phyloP scores from a whole-genome alignment of 2,329 filamentous ascomycete genomes.

The Dendrostoma leiphaemia region DNA sequence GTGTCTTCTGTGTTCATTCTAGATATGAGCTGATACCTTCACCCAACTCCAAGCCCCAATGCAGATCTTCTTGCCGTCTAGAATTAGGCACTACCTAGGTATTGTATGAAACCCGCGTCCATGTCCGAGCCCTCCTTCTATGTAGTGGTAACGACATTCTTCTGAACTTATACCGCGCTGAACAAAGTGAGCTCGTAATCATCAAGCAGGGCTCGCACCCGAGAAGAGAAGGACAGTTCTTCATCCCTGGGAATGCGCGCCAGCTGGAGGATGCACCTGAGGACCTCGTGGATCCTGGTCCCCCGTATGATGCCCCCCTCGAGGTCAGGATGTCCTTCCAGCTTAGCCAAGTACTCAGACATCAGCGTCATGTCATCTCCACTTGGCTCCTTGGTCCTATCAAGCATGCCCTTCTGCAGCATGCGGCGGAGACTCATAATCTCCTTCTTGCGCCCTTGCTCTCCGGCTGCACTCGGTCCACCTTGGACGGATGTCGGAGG shows the following conservation, averaged over 20 bases:
- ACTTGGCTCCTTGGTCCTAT: background rate
- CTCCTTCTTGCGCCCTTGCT: background rate
- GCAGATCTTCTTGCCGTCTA: too few species aligned
- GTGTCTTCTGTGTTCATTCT: too few species aligned
- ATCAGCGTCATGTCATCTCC: background rate
- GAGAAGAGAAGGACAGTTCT: background rate
- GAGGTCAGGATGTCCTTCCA: background rate
- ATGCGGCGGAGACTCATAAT: background rate
- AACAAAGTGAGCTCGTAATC: slow-evolving; percentile 5
- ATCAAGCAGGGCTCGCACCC: slow-evolving; percentile 1
- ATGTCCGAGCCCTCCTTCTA: too few species aligned
- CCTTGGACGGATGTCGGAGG: background rate
- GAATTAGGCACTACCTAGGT: too few species aligned
- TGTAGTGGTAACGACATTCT: too few species aligned
- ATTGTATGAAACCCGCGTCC: too few species aligned
- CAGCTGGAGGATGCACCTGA: background rate
- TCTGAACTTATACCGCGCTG: too few species aligned
- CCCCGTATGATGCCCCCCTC: background rate
- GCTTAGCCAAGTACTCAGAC: background rate
- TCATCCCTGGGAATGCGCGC: background rate
- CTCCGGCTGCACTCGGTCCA: background rate
- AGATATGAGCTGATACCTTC: too few species aligned
- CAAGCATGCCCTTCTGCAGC: slow-evolving; percentile 2
- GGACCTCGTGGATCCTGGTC: slow-evolving; percentile 4
- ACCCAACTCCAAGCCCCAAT: too few species aligned